Evolutionary conservation across 257 asterid genomes (phyloP).

Genomic region (Coffea canephora): DNA sequence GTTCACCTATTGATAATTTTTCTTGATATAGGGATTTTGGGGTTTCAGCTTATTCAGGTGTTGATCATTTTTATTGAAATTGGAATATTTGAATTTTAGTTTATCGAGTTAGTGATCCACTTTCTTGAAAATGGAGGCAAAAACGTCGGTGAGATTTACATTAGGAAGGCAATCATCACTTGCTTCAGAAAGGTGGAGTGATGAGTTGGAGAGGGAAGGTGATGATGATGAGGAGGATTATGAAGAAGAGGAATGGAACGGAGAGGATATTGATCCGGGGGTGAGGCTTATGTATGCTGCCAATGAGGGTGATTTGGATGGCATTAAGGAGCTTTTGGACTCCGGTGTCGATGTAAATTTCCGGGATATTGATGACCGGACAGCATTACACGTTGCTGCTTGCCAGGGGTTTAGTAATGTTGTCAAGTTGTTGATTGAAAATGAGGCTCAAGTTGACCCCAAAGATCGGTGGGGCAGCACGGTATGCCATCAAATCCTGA

Average conservation of each 20-base stretch:
- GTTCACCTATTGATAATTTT: not conserved
- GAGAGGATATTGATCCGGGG: conserved; percentile 63
- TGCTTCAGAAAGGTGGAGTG: conserved; percentile 71
- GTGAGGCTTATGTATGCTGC: conserved; percentile 79
- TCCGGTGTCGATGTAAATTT: conserved; percentile 72
- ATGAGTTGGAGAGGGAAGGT: conserved; percentile 48
- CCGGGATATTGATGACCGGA: conserved; percentile 81
- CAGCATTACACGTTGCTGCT: conserved; percentile 95
- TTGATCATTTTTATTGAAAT: not conserved
- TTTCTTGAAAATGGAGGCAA: conserved; percentile 45
- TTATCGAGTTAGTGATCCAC: not conserved
- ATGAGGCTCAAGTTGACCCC: conserved; percentile 59
- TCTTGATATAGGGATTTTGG: not conserved
- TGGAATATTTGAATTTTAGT: not conserved
- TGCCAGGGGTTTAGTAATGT: conserved; percentile 89
- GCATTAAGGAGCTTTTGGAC: conserved; percentile 70
- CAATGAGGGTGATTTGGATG: conserved; percentile 83
- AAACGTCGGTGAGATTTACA: conserved; percentile 36
- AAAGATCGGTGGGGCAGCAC: conserved; percentile 97
- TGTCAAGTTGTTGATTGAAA: conserved; percentile 52
- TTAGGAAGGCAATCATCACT: conserved; percentile 89
- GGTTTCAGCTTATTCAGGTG: not conserved
- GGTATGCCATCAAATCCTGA: conserved; percentile 44
- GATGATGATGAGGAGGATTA: conserved; percentile 28
- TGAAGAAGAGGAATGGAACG: conserved; percentile 24